phyloP scores from a whole-genome alignment of 164 flowering plant species.

The Houttuynia cordata region DNA sequence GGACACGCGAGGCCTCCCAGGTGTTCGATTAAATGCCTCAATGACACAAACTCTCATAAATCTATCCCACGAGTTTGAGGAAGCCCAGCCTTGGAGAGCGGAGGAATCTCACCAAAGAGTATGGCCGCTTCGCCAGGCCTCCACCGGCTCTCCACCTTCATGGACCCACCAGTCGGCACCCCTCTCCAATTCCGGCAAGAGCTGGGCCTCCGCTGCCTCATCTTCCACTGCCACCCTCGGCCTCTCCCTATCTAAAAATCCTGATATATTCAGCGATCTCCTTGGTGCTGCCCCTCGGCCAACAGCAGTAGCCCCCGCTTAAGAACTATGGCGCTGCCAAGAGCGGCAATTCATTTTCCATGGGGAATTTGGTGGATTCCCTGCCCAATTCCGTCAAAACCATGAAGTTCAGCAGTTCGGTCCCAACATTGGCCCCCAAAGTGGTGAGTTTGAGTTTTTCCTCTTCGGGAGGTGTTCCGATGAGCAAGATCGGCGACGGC shows the following conservation, averaged over 20 bases:
- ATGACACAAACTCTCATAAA: too few species aligned
- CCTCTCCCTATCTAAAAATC: conserved; percentile 27
- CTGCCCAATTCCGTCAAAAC: conserved; percentile 35
- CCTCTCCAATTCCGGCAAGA: conserved; percentile 51
- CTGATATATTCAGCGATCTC: conserved; percentile 82
- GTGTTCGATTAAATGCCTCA: too few species aligned
- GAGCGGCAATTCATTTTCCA: conserved; percentile 37
- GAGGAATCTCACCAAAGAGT: too few species aligned
- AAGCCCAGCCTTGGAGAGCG: too few species aligned
- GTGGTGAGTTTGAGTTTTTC: conserved; percentile 36
- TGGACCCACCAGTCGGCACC: conserved; percentile 76
- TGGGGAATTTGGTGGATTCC: conserved; percentile 59
- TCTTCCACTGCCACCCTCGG: conserved; percentile 28
- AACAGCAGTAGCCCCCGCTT: conserved; percentile 44
- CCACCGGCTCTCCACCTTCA: too few species aligned
- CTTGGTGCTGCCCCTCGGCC: conserved; percentile 59
- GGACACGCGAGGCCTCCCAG: too few species aligned
- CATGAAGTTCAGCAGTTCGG: conserved; percentile 12
- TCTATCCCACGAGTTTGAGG: too few species aligned
- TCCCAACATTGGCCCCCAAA: conserved; percentile 17
- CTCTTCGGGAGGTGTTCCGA: background rate
- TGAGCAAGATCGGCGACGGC: background rate
- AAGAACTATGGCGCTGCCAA: conserved; percentile 27
- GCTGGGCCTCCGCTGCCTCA: conserved; percentile 41
- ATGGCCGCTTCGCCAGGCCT: too few species aligned